Base-by-base conservation (phyloP, 306 rosid species). In the Malus orientalis region DNA sequence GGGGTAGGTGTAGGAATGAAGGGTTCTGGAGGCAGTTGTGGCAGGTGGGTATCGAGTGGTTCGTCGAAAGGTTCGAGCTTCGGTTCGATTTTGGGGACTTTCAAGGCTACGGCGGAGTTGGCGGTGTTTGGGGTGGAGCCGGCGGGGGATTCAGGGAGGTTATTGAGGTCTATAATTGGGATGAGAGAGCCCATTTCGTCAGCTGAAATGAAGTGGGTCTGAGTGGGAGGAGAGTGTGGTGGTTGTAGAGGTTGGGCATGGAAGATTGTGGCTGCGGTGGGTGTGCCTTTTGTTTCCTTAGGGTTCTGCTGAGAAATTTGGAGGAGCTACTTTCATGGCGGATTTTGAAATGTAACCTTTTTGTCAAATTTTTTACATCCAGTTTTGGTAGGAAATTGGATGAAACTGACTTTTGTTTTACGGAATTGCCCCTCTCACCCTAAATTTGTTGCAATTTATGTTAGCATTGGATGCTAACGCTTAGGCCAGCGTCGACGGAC, bases 61-160 rank as follows among this genome's bases (percentile, higher is more conserved):
- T 81, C 93, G 13, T 91, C 96, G 5, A 76, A 79, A 5, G 97
- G 98, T 69, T 94, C 98, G 13, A 72, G 81, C 79, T 91, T 94
- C 4, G 98, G 98, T 22, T 86, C 92, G 32, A 88, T 36, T 51
- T 85, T 81, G 3, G 97, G 97, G 74, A 72, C 53, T 11, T 76
- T 69, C 64, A 86, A 23, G 44, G 74, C 15, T 25, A 66, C 22
- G 58, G 59, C 22, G 69, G 75, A n/a, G 11, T 69, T 5, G 18
- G 55, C 19, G 7, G 57, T n/a, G 12, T 67, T n/a, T 1, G 73
- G 62, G 25, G 83, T 70, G 29, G 86, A 70, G 38, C 74, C 74
- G 67, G 74, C 78, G 75, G 89, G 73, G 63, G 85, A 83, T 27
- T 85, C 85, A 4, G 89, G 89, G 62, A 75, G 76, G 55, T 78